Evolutionary conservation across 371 early-diverging fungal genomes (phyloP).

Genomic region (Mucor irregularis): DNA sequence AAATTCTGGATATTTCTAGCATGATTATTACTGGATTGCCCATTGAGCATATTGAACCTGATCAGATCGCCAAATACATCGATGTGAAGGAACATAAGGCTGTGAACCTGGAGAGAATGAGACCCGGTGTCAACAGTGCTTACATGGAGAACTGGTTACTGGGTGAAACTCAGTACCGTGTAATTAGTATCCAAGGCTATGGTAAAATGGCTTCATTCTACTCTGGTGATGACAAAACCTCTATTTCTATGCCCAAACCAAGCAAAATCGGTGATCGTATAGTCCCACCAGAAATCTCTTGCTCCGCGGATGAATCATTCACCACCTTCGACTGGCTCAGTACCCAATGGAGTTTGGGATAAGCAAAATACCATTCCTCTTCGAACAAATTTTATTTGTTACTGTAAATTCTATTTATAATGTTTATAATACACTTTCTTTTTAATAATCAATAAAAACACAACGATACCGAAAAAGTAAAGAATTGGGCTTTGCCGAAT

Average conservation of each 20-base stretch:
- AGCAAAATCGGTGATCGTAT: slow-evolving; percentile 1
- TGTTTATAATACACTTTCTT: too few species aligned
- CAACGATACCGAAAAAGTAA: too few species aligned
- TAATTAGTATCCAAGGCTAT: slow-evolving; percentile 49
- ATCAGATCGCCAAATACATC: slow-evolving; percentile 34
- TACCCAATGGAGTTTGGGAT: slow-evolving; percentile 46
- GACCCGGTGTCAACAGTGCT: slow-evolving; percentile 48
- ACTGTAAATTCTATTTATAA: too few species aligned
- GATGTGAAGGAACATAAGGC: slow-evolving; percentile 25
- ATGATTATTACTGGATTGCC: slow-evolving; percentile 49
- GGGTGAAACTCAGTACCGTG: slow-evolving; percentile 49
- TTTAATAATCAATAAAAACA: too few species aligned
- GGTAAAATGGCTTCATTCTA: slow-evolving; percentile 54
- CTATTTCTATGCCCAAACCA: slow-evolving; percentile 40
- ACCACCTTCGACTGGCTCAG: slow-evolving; percentile 38
- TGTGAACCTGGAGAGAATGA: slow-evolving; percentile 26
- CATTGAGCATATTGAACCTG: slow-evolving; percentile 51
- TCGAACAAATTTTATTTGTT: too few species aligned
- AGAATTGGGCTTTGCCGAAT: too few species aligned
- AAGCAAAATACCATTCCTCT: slow-evolving; percentile 6
- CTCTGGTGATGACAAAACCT: slow-evolving; percentile 35
- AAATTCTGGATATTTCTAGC: slow-evolving; percentile 27
- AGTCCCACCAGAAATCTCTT: slow-evolving; percentile 14
- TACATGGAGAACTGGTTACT: slow-evolving; percentile 55
- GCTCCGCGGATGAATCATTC: slow-evolving; percentile 24